Percentiles rank a stretch among this genome's conserved stretches.
Conservation (phyloP, 2,329 filamentous ascomycete species). For the Pseudogymnoascus sp. region DNA sequence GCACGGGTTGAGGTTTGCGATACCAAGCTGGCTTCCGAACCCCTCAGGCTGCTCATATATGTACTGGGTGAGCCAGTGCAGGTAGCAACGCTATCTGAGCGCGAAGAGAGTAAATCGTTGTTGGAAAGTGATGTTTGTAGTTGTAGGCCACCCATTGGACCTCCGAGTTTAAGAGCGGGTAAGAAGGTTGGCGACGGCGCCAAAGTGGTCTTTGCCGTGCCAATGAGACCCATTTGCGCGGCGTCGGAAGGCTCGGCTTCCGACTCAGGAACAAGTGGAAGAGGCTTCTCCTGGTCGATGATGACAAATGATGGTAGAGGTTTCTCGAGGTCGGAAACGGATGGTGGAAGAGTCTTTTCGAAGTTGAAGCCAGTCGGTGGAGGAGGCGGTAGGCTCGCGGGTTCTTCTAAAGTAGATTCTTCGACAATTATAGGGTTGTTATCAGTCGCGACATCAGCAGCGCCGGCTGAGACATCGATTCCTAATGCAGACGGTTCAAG, state of each 20-base stretch:
- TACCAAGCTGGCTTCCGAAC: slow-evolving; percentile 71
- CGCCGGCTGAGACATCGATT: slow-evolving; percentile 39
- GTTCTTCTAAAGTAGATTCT: slow-evolving; percentile 19
- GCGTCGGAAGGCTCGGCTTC: background rate
- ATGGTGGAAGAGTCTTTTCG: background rate
- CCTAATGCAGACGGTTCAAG: slow-evolving; percentile 51
- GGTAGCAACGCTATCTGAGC: slow-evolving; percentile 62
- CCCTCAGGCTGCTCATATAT: slow-evolving; percentile 61
- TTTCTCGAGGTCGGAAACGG: background rate
- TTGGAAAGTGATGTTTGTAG: background rate
- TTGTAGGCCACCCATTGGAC: background rate
- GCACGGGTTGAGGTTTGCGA: slow-evolving; percentile 81
- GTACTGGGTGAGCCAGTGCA: slow-evolving; percentile 73
- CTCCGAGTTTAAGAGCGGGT: background rate
- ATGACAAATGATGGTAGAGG: slow-evolving; percentile 28
- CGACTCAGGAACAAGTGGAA: slow-evolving; percentile 52
- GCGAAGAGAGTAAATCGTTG: slow-evolving; percentile 34
- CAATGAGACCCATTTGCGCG: slow-evolving; percentile 3
- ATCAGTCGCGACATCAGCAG: slow-evolving; percentile 1
- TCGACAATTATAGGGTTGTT: background rate
- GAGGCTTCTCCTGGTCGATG: slow-evolving; percentile 54
- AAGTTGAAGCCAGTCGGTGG: slow-evolving; percentile 25
- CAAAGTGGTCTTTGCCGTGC: slow-evolving; percentile 2
- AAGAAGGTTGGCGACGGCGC: background rate
- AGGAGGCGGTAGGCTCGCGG: slow-evolving; percentile 34